Conservation (phyloP, 1,139 yeast genomes). For the Geotrichum carabidarum region DNA sequence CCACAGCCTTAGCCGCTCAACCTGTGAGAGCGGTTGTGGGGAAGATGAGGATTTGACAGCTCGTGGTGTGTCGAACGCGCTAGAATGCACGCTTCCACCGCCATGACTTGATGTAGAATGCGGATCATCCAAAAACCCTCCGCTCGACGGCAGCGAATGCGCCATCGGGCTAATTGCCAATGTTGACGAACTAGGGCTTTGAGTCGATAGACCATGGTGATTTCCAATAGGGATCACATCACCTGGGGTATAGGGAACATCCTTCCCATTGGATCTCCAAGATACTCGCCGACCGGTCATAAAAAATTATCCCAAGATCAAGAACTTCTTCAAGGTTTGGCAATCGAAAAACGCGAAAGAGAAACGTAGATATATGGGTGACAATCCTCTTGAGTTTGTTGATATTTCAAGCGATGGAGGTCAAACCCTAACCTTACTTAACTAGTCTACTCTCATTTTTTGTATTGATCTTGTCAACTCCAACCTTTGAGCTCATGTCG, state of each 20-base stretch:
- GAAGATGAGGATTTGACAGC: constrained; percentile 10
- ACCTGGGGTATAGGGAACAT: constrained; percentile 16
- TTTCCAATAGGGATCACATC: constrained; percentile 11
- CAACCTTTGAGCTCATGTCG: neutral
- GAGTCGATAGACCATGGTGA: constrained; percentile 13
- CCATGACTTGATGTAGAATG: neutral
- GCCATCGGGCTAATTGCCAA: constrained; percentile 20
- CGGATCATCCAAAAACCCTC: constrained; percentile 8
- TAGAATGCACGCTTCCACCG: constrained; percentile 5
- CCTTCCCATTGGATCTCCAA: constrained; percentile 11
- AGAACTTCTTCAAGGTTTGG: neutral
- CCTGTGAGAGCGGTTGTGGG: constrained; percentile 51
- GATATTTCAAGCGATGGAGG: constrained; percentile 1
- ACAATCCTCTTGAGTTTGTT: neutral
- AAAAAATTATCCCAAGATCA: neutral
- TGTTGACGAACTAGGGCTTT: constrained; percentile 21
- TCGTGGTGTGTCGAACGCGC: constrained; percentile 18
- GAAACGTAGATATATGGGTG: neutral
- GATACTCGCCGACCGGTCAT: constrained; percentile 10
- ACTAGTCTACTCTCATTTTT: neutral
- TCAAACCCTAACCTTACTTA: constrained; percentile 1
- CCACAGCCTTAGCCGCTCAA: constrained; percentile 85
- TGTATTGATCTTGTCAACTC: neutral
- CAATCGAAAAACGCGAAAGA: neutral
- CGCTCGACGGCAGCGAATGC: constrained; percentile 13